These are phyloP conservation scores for Pseudozyma sp. DNA, from an alignment of 1,284 basidiomycete genomes.

Conservation along the genomic window DNA sequence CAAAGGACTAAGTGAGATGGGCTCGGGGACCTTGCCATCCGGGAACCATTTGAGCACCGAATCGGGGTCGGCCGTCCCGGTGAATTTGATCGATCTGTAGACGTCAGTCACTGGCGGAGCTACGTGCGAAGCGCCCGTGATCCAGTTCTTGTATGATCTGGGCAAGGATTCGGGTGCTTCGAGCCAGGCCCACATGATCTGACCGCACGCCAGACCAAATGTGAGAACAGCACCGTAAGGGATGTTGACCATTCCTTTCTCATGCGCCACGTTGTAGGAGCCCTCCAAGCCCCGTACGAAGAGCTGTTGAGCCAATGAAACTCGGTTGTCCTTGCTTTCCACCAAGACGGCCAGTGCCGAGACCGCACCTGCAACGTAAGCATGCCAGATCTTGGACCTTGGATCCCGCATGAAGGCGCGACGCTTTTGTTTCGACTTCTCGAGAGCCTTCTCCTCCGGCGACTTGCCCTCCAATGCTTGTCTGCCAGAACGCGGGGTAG, in stretches of 20 bases:
- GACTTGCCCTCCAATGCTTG: slow-evolving; percentile 52
- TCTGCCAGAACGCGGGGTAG: slow-evolving; percentile 55
- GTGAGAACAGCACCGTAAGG: slow-evolving; percentile 87
- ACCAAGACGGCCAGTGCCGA: slow-evolving; percentile 84
- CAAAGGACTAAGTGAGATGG: slow-evolving; percentile 50
- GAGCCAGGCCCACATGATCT: slow-evolving; percentile 83
- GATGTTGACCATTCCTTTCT: slow-evolving; percentile 74
- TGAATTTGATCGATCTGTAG: slow-evolving; percentile 28
- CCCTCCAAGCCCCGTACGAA: slow-evolving; percentile 86
- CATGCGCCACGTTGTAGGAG: slow-evolving; percentile 80
- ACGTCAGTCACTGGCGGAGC: slow-evolving; percentile 38
- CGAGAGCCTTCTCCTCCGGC: slow-evolving; percentile 47
- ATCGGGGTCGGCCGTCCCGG: slow-evolving; percentile 28
- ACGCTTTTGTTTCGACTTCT: slow-evolving; percentile 55
- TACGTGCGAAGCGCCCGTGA: slow-evolving; percentile 62
- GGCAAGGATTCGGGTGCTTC: slow-evolving; percentile 69
- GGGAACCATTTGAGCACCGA: slow-evolving; percentile 52
- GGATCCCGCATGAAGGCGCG: slow-evolving; percentile 63
- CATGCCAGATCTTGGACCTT: slow-evolving; percentile 79
- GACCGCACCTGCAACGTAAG: slow-evolving; percentile 84
- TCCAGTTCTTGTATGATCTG: slow-evolving; percentile 61
- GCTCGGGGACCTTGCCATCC: slow-evolving; percentile 59
- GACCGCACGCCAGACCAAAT: slow-evolving; percentile 85
- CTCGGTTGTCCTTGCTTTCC: slow-evolving; percentile 79
- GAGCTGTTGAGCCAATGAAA: slow-evolving; percentile 87